A percentile compares a stretch with the other conserved stretches of the same genome.
These are phyloP conservation scores for Paradendryphiella salina DNA, from an alignment of 2,329 filamentous ascomycete genomes.

Conservation along the genomic window DNA sequence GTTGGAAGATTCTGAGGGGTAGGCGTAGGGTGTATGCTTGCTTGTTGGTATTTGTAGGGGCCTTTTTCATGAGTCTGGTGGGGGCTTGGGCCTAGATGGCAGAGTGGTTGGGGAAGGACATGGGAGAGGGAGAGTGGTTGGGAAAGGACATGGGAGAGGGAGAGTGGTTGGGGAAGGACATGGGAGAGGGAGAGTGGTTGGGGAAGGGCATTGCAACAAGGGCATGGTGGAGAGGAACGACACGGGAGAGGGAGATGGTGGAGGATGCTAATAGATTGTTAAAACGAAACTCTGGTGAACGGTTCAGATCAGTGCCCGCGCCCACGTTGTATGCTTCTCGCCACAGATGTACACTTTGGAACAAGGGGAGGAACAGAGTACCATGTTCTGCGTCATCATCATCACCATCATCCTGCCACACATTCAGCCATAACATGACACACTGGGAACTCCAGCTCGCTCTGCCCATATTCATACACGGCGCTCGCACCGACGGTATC, in stretches of 20 bases:
- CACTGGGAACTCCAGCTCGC: slow-evolving; percentile 1
- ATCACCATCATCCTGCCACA: neutral
- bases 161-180: neutral
- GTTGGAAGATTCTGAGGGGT: slow-evolving; percentile 68
- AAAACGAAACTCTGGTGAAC: no score
- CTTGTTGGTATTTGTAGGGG: slow-evolving; percentile 64
- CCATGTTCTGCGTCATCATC: neutral
- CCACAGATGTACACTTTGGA: no score
- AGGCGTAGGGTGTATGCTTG: slow-evolving; percentile 65
- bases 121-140: neutral
- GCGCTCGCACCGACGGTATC: neutral
- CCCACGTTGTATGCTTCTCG: no score
- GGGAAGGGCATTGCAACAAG: no score
- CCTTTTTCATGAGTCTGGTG: slow-evolving; percentile 70
- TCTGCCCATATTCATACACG: neutral
- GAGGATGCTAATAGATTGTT: no score
- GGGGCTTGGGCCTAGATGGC: slow-evolving; percentile 67
- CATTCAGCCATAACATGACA: slow-evolving; percentile 8
- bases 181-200: neutral
- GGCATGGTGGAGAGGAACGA: no score
- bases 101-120: neutral
- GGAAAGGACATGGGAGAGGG: neutral
- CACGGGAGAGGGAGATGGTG: no score
- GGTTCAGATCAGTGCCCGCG: no score
- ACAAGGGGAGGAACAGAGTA: no score